phyloP scores from a whole-genome alignment of 2,329 filamentous ascomycete genomes.

The Aureobasidium leucospermi region DNA sequence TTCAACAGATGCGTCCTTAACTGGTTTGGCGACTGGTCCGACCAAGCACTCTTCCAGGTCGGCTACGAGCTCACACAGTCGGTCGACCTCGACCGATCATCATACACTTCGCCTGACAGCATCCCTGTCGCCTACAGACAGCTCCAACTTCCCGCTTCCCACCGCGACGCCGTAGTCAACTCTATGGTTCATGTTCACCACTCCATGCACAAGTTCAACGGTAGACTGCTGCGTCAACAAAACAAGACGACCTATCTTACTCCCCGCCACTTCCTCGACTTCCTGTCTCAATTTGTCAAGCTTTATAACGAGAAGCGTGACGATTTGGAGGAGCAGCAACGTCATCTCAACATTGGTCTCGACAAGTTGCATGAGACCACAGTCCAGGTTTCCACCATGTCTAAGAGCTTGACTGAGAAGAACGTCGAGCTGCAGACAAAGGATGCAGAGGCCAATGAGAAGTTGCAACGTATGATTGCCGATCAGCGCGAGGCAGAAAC shows the following conservation, averaged over 20 bases:
- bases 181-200: slow-evolving; percentile 99
- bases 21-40: slow-evolving; percentile 99
- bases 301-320: slow-evolving; percentile 98
- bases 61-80: slow-evolving; percentile 90
- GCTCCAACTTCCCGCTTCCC: slow-evolving; percentile 74
- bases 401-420: slow-evolving; percentile 86
- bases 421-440: slow-evolving; percentile 89
- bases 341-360: slow-evolving; percentile 94
- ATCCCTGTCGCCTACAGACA: slow-evolving; percentile 89
- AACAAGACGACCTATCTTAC: slow-evolving; percentile 89
- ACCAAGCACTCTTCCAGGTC: slow-evolving; percentile 97
- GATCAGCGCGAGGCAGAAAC: slow-evolving; percentile 93
- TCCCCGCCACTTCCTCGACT: slow-evolving; percentile 93
- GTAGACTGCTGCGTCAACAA: slow-evolving; percentile 82
- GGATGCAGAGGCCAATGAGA: slow-evolving; percentile 92
- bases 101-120: slow-evolving; percentile 78
- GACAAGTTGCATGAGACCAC: slow-evolving; percentile 96
- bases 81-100: slow-evolving; percentile 86
- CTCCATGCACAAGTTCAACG: slow-evolving; percentile 84
- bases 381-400: slow-evolving; percentile 89
- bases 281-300: slow-evolving; percentile 94
- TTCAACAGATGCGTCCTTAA: slow-evolving; percentile 99
- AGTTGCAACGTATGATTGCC: slow-evolving; percentile 92
- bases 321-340: slow-evolving; percentile 95
- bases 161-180: slow-evolving; percentile 89